Base-by-base conservation (phyloP, 1,284 basidiomycete genomes). In the Kwoniella shivajii region DNA sequence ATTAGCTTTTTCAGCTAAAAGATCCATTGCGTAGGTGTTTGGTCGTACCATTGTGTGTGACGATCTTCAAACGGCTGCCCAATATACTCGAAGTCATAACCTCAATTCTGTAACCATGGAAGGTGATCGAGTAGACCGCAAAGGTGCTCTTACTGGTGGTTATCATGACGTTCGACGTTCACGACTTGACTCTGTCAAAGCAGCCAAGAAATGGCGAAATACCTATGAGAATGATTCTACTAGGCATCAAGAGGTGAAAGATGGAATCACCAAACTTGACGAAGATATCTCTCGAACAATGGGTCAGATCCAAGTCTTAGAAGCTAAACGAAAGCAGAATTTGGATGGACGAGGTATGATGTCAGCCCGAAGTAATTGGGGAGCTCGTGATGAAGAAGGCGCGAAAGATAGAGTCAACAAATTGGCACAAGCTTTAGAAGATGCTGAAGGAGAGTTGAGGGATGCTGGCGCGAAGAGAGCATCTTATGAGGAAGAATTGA, bases 81-180 rank as follows among this genome's bases (percentile, higher is more conserved):
- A 91, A 6, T 99, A 98, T 76, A 92, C 95, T 46, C 89, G 95
- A 71, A 90, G 88, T 67, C 92, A 98, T 73, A 87, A 87, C 4
- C 88, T 99, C 72, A 98, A 96, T 77, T 94, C 92, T 9, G 97
- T 99, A 76, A 99, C 96, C 4, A 84, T 97, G 39, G 94, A 97
- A 64, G 96, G 96, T 52, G 96, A 99, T 81, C 93, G 93, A 71
- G 93, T 96, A 39, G 95, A 99, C 75, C 86, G 94, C 54, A 97
- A 95, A 74, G 96, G 96, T 66, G 87, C 94, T 0, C 79, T 99
- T 37, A 96, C 93, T 0, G 96, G 96, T 65, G 96, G 96, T 2
- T 99, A 90, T 78, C 91, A 98, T 76, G 95, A 99, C 75, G 83
- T 92, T 22, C 85, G 90, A 6, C 84, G 90, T 38, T 95, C 92